Base-by-base conservation (phyloP, 2,329 filamentous ascomycete species). In the Xylaria sp. region DNA sequence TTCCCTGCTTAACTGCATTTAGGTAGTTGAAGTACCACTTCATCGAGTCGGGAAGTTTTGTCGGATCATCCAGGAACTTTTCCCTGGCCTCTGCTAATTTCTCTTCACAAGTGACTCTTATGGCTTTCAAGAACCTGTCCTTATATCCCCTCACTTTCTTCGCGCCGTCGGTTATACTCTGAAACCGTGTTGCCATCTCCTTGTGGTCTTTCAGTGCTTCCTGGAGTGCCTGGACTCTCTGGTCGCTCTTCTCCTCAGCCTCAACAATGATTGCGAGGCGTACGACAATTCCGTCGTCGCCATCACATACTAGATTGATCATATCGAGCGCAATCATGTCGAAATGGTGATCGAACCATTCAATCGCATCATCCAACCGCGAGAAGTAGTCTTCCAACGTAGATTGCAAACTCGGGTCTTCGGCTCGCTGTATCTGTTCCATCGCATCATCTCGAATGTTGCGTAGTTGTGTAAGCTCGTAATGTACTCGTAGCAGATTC, bases 1-100 rank as follows among this genome's bases (percentile, higher is more conserved):
- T 96, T 72, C 95, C 94, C 65, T 96, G 85, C 76, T 94, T 93
- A 73, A 97, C 94, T 3, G 92, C 93, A 76, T 96, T 96, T 37
- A 99, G 85, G 75, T 99, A 94, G 79, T 98, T 97, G 80, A 98
- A 99, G 78, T 88, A 99, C 95, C 95, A 99, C 72, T 91, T 91
- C 78, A 97, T 87, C 67, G 86, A 88, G 80, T 97, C 97, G 66
- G 96, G 91, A 47, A 99, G 82, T 70, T 86, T 87, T 51, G 89
- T 85, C 0, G 95, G 91, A 72, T 98, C 92, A 37, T 90, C 90
- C 54, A 94, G 79, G 75, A 99, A 98, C 47, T 88, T 85, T 55
- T 90, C 85, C 60, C 88, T 86, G 40, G 87, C 85, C 61, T 87
- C 82, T 11, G 87, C 86, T 70, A 97, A 92, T 71, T 94, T 90